Percentiles rank a stretch among this genome's conserved stretches.
Evolutionary conservation across 495 filamentous ascomycete species (phyloP).

Genomic region (Xanthoparmelia taractica): DNA sequence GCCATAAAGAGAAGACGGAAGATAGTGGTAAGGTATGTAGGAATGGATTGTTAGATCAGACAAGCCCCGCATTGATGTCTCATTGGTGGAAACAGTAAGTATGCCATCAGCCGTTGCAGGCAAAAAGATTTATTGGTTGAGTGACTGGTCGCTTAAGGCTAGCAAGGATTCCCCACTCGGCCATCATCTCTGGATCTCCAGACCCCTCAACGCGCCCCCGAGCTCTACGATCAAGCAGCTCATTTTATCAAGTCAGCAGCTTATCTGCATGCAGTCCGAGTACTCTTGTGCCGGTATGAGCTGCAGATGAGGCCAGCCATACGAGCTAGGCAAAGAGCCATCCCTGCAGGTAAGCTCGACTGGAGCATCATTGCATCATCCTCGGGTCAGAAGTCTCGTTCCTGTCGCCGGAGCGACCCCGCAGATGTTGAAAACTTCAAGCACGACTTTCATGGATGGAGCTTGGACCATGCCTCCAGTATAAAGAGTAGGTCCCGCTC

Average conservation of each 20-base stretch:
- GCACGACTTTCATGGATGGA: neutral
- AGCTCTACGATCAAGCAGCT: neutral
- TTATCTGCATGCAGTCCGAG: neutral
- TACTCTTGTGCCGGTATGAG: neutral
- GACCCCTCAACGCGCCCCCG: neutral
- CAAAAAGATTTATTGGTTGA: neutral
- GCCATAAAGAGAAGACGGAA: too few species aligned
- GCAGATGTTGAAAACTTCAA: neutral
- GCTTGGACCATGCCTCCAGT: neutral
- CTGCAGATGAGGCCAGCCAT: neutral
- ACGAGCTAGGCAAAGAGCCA: neutral
- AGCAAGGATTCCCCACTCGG: slow-evolving; percentile 13
- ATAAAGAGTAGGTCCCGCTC: slow-evolving; percentile 6
- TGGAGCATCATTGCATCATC: slow-evolving; percentile 2
- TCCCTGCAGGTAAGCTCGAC: neutral
- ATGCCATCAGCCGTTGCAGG: too few species aligned
- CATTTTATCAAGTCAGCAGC: neutral
- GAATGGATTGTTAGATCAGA: too few species aligned
- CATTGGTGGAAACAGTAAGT: too few species aligned
- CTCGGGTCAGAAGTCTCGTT: slow-evolving; percentile 1
- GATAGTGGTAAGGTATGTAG: too few species aligned
- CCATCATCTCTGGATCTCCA: neutral
- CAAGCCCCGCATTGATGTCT: too few species aligned
- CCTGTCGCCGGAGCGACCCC: neutral
- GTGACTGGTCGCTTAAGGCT: neutral